Base-by-base conservation (phyloP, 768 basidiomycete genomes). In the Collybia mongolica region DNA sequence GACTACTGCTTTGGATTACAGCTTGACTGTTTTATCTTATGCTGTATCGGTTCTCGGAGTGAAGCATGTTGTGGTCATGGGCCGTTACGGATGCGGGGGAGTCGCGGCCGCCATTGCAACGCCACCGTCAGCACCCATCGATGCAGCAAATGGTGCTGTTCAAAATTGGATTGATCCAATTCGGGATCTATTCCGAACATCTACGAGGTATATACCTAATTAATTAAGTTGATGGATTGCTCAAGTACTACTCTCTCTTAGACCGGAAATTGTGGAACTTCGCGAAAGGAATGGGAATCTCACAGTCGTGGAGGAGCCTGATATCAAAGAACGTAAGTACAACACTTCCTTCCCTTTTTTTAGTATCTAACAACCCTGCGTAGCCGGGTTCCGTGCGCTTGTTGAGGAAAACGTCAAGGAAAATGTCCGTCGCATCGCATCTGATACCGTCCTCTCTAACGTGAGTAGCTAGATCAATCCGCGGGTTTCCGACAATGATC, bases 341-440 rank as follows among this genome's bases (percentile, higher is more conserved):
- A 5, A 39, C n/a, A 23, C 7, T 28, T 20, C 24, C 26, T 28
- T 41, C 2, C 24, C 24, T 39, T 6, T 14, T 26, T 15, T 22
- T 14, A 40, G 7, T 17, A 9, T 18, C 19, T 19, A 40, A 40
- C 18, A 14, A 12, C 26, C 29, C 24, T 19, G 17, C 12, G 6
- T 44, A 61, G 60, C 60, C 50, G 60, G 49, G 5, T 59, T 61
- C 49, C 57, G 55, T 18, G 57, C 60, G 26, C 53, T 61, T 14
- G 51, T 61, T 17, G 60, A 61, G 42, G 55, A 59, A 38, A 61
- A 61, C 23, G 52, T 61, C 11, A 61, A 59, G 22, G 62, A 59
- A 1, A 63, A 57, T 15, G 69, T 69, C 7, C 45, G 48, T 15
- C 63, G 66, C 36, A 62, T 72, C 37, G 64, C 64, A 1, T 48